Base-by-base conservation (phyloP, 331 rosid species). In the Arachis monticola region DNA sequence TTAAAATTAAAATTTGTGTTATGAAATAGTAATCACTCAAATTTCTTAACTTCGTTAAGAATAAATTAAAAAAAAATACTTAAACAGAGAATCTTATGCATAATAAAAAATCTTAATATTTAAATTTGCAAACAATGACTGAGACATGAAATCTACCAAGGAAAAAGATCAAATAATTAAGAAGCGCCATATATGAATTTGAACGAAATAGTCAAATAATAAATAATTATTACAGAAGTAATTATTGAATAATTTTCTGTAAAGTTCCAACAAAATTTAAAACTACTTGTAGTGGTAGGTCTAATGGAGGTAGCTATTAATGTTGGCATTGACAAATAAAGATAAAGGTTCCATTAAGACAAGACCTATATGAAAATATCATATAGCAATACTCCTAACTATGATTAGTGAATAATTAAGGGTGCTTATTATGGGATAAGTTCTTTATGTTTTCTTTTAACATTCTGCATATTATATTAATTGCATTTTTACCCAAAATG, bases 241-340 rank as follows among this genome's bases (percentile, higher is more conserved):
- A 52, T 53, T 22, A 75, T 53, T 22, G 73, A 53, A 75, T 63
- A 55, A 64, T 63, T 74, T 74, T 40, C 13, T 17, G 1, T 69
- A 59, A 59, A 5, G 22, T 64, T 41, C 7, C 10, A 50, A 51
- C 64, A 62, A 50, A 62, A 38, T 38, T 38, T 3, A 38, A 38
- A 38, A 38, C 41, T 64, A 64, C 27, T 61, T 2, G 1, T 8
- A n/a, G 7, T 14, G n/a, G 44, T 51, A 52, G n/a, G 44, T 51
- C 52, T 62, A 52, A 22, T 11, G 64, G 62, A 47, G 53, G 42
- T 63, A 35, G 27, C 13, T 45, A 78, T 8, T 44, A 78, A 53
- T 44, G 61, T 17, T 41, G 70, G 63, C 7, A 47, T 57, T 35
- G 10, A 22, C 53, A 11, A 14, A 11, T 31, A 68, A 42, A n/a